Evolutionary conservation across 805 yeast species (phyloP), one percentile per base, ranked within the genome.

Genomic region (Priceomyces medius): DNA sequence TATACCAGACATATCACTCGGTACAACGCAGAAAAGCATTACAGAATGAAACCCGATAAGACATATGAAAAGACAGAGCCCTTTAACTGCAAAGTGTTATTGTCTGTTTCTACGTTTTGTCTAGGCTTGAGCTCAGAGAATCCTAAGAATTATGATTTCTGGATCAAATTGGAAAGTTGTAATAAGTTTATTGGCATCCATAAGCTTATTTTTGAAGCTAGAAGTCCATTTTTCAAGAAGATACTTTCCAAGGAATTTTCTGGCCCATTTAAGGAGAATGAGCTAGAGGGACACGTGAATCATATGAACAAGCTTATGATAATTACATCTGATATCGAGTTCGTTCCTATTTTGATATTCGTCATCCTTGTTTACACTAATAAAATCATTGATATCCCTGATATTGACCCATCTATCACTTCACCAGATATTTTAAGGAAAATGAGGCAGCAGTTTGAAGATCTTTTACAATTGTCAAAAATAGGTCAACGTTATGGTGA

Each of bases 311-410:
- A 37, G 2, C 34, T 41, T 0, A 51, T 65, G 37, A 35, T 44
- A 1, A 50, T 71, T 19, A 47, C 57, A 3, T 44, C 51, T 2
- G 41, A 50, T 3, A 37, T 64, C 31, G 50, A 69, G 13, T 37
- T 73, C 8, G 56, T 67, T 23, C 60, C 82, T 2, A 51, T 76
- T 7, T 46, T 77, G 4, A 51, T 68, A 7, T 56, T 68, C 5
- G 50, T 66, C 2, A 77, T 77, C 51, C 70, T 68, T 41, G 41
- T 79, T 0, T 82, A 81, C 51, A 75, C 82, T 0, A 79, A 78
- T 40, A 51, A 53, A 12, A 54, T 63, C 3, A 31, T 74, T 4
- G 70, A 64, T 31, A 56, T 77, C 7, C 79, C 84, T 84, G 71
- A 65, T 12, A 31, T 52, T 2, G 51, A 53, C 5, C 46, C 55